Base-by-base conservation (phyloP, 768 basidiomycete genomes). In the Pleurotus salmoneostramineus region DNA sequence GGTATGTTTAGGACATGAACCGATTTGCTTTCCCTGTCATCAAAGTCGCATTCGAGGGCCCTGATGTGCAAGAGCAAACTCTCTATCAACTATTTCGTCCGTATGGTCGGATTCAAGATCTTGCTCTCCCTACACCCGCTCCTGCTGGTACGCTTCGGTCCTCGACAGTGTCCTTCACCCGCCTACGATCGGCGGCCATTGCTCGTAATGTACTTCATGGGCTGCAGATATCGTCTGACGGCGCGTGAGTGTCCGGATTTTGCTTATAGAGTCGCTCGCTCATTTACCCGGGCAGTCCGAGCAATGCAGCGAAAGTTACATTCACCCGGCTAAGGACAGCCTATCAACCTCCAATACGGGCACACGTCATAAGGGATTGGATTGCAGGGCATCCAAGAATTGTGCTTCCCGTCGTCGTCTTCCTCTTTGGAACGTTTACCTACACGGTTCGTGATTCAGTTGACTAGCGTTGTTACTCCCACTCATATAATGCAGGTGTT, bases 401-500 rank as follows among this genome's bases (percentile, higher is more conserved):
- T 50, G 84, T 87, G 54, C 69, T 95, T 3, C 93, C 94, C 0
- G 69, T 94, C 14, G 59, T 94, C 2, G 82, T 94, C 44, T 97
- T 98, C 69, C 72, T 98, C 2, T 69, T 98, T n/a, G 96, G 95
- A 8, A 88, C 89, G 2, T 64, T 98, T 37, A 92, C 92, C 17
- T 97, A 96, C 68, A 89, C 91, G 5, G 93, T 93, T 61, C 59
- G 85, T 72, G 56, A 3, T 42, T 46, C 21, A 17, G 5, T 8
- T 27, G 34, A 7, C 15, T 58, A n/a, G 17, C 37, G 35, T 14
- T 50, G 17, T 54, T 52, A 32, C 40, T 12, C 31, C 7, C n/a
- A 6, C 14, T 27, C 15, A 34, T 45, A 8, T 37, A 58, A 11
- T 59, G 0, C 60, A 96, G 90, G 83, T 98, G 52, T 97, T 98